A percentile compares a stretch with the other conserved stretches of the same genome.
These are phyloP conservation scores for Exophiala sideris DNA, from an alignment of 2,329 filamentous ascomycete species.

Conservation along the genomic window DNA sequence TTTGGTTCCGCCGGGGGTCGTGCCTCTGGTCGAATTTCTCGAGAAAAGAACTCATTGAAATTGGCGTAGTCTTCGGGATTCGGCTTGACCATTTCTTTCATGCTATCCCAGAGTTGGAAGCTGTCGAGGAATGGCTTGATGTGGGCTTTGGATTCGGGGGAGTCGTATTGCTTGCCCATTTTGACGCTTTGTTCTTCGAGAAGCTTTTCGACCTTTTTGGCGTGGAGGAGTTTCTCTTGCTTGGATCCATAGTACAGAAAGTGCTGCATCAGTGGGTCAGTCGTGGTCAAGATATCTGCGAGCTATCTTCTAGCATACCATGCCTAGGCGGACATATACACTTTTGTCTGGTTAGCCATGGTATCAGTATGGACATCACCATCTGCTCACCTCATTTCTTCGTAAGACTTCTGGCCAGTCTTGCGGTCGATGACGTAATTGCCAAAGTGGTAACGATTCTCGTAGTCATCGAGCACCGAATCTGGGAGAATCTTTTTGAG, in stretches of 20 bases:
- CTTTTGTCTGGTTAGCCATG: background rate
- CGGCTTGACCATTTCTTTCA: slow-evolving; percentile 37
- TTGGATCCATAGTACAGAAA: slow-evolving; percentile 42
- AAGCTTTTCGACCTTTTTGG: slow-evolving; percentile 33
- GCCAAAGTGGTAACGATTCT: slow-evolving; percentile 39
- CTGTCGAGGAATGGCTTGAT: slow-evolving; percentile 42
- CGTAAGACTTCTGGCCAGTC: slow-evolving; percentile 40
- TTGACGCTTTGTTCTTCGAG: slow-evolving; percentile 39
- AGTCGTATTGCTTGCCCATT: slow-evolving; percentile 42
- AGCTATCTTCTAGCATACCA: slow-evolving; percentile 24
- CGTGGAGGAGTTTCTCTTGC: slow-evolving; percentile 39
- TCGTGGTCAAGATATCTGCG: background rate
- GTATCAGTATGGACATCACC: background rate
- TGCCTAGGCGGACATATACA: slow-evolving; percentile 42
- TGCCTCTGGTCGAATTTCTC: slow-evolving; percentile 35
- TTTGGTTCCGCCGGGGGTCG: slow-evolving; percentile 38
- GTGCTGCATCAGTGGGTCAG: slow-evolving; percentile 24
- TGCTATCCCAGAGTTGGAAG: slow-evolving; percentile 34
- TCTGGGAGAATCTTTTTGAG: slow-evolving; percentile 24
- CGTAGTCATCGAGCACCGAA: slow-evolving; percentile 28
- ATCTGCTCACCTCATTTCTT: slow-evolving; percentile 35
- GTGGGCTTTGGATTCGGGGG: slow-evolving; percentile 35
- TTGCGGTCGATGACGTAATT: slow-evolving; percentile 44
- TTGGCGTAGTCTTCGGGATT: slow-evolving; percentile 38
- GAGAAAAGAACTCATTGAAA: slow-evolving; percentile 45